Evolutionary conservation across 305 asterid genomes (phyloP).

Genomic region (Striga hermonthica): DNA sequence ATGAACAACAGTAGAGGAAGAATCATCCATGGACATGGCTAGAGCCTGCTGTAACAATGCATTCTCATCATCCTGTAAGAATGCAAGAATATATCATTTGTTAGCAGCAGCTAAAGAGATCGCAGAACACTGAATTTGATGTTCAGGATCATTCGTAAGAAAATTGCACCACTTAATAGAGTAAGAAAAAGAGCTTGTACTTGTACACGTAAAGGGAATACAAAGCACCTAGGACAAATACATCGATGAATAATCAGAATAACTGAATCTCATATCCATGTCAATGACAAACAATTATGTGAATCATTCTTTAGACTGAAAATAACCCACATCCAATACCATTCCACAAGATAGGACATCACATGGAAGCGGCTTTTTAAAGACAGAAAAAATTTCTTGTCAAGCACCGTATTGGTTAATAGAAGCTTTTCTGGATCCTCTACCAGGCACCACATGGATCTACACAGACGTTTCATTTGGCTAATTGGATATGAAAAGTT

Average conservation of each 20-base stretch:
- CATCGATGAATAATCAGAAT: neutral
- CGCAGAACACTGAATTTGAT: too few relatives aligned
- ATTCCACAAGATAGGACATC: too few relatives aligned
- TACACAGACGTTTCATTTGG: too few relatives aligned
- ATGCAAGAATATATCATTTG: neutral
- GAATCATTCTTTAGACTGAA: too few relatives aligned
- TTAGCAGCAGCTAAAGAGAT: conserved; percentile 21
- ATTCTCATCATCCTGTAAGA: conserved; percentile 63
- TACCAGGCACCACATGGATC: too few relatives aligned
- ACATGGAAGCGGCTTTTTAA: too few relatives aligned
- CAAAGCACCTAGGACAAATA: conserved; percentile 14
- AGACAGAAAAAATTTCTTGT: too few relatives aligned
- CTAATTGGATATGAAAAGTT: too few relatives aligned
- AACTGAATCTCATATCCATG: conserved; percentile 10
- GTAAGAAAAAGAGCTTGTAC: neutral
- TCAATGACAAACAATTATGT: too few relatives aligned
- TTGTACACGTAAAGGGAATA: conserved; percentile 3
- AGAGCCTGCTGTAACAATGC: conserved; percentile 64
- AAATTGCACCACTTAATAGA: conserved; percentile 13
- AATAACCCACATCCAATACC: too few relatives aligned
- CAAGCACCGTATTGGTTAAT: too few relatives aligned
- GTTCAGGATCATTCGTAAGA: neutral
- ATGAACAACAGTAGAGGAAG: conserved; percentile 42
- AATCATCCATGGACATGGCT: conserved; percentile 65
- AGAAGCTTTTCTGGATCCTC: too few relatives aligned